These are phyloP conservation scores for Tagetes erecta DNA, from an alignment of 129 eudicot species.

Conservation along the genomic window DNA sequence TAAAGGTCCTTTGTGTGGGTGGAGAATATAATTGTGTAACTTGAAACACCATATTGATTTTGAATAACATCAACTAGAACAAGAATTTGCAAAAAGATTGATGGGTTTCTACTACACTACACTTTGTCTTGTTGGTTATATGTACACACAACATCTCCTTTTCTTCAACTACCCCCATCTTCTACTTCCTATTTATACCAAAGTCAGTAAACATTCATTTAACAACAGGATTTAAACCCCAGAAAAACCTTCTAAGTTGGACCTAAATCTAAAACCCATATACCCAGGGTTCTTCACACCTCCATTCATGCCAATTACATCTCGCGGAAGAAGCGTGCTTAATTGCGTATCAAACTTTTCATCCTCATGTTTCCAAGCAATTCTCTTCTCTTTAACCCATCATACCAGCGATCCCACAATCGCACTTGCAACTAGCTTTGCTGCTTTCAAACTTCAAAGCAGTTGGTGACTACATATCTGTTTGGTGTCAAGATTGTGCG, in stretches of 20 bases:
- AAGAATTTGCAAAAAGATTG: conserved; percentile 33
- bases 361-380: conserved; percentile 11
- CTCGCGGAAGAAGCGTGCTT: neutral
- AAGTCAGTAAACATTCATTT: conserved; percentile 36
- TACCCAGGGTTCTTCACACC: neutral
- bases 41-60: neutral
- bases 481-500: conserved; percentile 65
- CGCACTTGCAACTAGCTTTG: conserved; percentile 9
- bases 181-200: neutral
- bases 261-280: conserved; percentile 25
- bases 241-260: conserved; percentile 16
- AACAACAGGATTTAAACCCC: conserved; percentile 21
- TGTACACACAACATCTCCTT: conserved; percentile 30
- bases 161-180: conserved; percentile 5
- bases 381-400: neutral
- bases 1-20: neutral
- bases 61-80: conserved; percentile 26
- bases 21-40: neutral
- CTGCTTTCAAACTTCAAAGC: neutral
- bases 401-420: conserved; percentile 1
- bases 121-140: conserved; percentile 41
- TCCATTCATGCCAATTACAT: conserved; percentile 19
- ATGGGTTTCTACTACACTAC: conserved; percentile 29
- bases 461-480: neutral
- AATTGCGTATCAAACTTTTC: neutral